phyloP scores from a whole-genome alignment of 1,284 basidiomycete species.

The Sporisorium scitamineum region DNA sequence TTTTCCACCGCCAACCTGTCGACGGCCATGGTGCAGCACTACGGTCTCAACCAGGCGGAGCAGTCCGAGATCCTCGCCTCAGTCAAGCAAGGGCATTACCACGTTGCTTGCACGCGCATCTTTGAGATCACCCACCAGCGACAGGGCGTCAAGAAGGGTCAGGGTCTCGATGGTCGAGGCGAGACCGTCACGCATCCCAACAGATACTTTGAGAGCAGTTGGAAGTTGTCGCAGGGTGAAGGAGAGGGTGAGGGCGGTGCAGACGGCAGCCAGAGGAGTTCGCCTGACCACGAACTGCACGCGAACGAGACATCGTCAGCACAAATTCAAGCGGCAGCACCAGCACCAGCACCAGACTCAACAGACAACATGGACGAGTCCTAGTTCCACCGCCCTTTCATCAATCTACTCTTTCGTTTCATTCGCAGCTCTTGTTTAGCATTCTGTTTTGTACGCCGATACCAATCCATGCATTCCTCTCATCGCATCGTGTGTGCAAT shows the following conservation, averaged over 20 bases:
- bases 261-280: constrained; percentile 19
- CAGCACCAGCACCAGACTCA: not conserved
- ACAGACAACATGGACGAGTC: constrained; percentile 41
- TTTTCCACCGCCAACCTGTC: constrained; percentile 87
- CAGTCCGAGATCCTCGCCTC: constrained; percentile 86
- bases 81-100: constrained; percentile 87
- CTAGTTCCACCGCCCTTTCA: not conserved
- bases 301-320: constrained; percentile 1
- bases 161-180: constrained; percentile 82
- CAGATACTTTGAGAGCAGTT: constrained; percentile 75
- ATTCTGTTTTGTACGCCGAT: constrained; percentile 12
- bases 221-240: constrained; percentile 50
- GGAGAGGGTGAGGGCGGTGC: constrained; percentile 6
- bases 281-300: constrained; percentile 21
- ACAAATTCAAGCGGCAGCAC: not conserved
- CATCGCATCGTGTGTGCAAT: not conserved
- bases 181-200: constrained; percentile 96
- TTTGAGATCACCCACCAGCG: constrained; percentile 89
- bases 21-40: constrained; percentile 80
- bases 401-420: not conserved
- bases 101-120: constrained; percentile 95
- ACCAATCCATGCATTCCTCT: constrained; percentile 22
- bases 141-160: constrained; percentile 84
- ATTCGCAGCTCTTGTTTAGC: constrained; percentile 4
- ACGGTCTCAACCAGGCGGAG: constrained; percentile 79